Base-by-base conservation (phyloP, 805 yeast species). In the Cyberlindnera misumaiensis region DNA sequence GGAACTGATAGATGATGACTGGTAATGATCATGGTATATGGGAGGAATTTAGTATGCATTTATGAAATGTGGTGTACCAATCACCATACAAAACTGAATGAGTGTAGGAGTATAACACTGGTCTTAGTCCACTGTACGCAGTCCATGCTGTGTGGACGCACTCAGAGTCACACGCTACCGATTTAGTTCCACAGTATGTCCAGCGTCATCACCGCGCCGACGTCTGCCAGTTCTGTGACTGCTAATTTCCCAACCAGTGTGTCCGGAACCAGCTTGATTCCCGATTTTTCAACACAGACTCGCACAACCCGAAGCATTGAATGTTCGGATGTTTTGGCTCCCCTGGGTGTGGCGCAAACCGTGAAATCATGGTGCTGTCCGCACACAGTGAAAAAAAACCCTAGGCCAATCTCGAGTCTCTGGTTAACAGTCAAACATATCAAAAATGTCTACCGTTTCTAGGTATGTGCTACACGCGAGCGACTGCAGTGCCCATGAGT, bases 371-470 rank as follows among this genome's bases (percentile, higher is more conserved):
- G 5, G 24, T 20, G 24, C 24, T 12, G 28, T 12, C 14, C n/a
- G 11, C 8, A 7, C 28, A 27, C 28, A 27, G n/a, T 30, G 27
- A 31, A 31, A 31, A 31, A 31, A 31, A 22, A 20, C 24, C 24
- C 8, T 20, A 20, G 24, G 24, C 24, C 24, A 20, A 20, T n/a
- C 24, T 27, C 31, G 31, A 29, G 17, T 29, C 17, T 29, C 6
- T n/a, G 15, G 31, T 15, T 29, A 14, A 29, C n/a, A 11, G 13
- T 6, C 4, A 6, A 14, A 29, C 22, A 28, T 11, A 30, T 29
- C 36, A 35, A 51, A 43, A 43, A 55, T 54, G 59, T 54, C 60
- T 46, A 56, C 53, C 60, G 57, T 52, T 41, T 56, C 60, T 37
- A 45, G 46, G 59, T 54, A 54, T 44, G 59, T 54, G 1, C 27